These are phyloP conservation scores for Wickerhamomyces silvicola DNA, from an alignment of 805 yeast species.

Conservation along the genomic window DNA sequence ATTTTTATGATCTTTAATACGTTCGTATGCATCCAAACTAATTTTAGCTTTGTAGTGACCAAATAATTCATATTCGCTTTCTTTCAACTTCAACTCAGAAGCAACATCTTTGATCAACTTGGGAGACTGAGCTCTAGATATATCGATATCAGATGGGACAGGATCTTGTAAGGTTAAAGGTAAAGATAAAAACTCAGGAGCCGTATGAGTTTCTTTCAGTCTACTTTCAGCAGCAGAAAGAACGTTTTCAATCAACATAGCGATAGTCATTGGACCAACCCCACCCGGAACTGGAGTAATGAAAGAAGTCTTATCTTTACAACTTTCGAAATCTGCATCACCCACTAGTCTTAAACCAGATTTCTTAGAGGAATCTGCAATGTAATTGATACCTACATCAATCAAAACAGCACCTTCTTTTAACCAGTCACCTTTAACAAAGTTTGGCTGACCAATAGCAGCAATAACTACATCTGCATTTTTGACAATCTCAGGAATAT, in stretches of 20 bases:
- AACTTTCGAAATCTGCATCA: slow-evolving; percentile 62
- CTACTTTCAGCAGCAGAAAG: slow-evolving; percentile 56
- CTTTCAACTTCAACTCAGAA: slow-evolving; percentile 58
- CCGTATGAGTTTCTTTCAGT: slow-evolving; percentile 18
- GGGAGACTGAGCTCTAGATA: slow-evolving; percentile 71
- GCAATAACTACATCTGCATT: slow-evolving; percentile 73
- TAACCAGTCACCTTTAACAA: slow-evolving; percentile 71
- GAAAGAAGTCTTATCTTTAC: slow-evolving; percentile 48
- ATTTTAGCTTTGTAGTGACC: slow-evolving; percentile 78
- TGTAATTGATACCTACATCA: slow-evolving; percentile 79
- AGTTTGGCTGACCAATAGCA: slow-evolving; percentile 68
- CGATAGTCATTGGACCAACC: slow-evolving; percentile 90
- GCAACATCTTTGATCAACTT: slow-evolving; percentile 66
- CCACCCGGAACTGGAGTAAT: slow-evolving; percentile 92
- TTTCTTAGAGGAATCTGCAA: slow-evolving; percentile 58
- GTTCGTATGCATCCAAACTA: slow-evolving; percentile 53
- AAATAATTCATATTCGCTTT: slow-evolving; percentile 64
- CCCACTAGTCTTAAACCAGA: slow-evolving; percentile 71
- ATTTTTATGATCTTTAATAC: slow-evolving; percentile 51
- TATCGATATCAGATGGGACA: slow-evolving; percentile 77
- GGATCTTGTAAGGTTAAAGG: slow-evolving; percentile 52
- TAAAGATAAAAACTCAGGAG: slow-evolving; percentile 39
- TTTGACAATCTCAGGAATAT: slow-evolving; percentile 43
- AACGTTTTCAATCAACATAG: slow-evolving; percentile 71
- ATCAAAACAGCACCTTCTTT: slow-evolving; percentile 62